These are phyloP conservation scores for Cymbopogon flexuosus DNA, from an alignment of 202 grass and related monocot genomes.

Conservation along the genomic window DNA sequence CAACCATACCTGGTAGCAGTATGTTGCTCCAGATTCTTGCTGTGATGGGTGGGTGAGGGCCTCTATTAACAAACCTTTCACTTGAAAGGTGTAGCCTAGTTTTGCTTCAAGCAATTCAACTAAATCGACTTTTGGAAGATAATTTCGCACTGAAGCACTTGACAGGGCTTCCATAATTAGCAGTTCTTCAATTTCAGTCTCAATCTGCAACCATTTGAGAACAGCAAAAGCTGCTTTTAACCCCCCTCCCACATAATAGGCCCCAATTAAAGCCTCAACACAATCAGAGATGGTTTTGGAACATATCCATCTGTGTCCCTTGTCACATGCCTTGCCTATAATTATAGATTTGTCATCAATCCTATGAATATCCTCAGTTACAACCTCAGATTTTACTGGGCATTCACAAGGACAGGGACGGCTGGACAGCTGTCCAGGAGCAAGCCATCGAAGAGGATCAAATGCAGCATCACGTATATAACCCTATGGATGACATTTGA, in stretches of 20 bases:
- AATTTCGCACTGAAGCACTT: conserved; percentile 53
- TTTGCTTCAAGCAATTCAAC: conserved; percentile 77
- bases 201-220: conserved; percentile 79
- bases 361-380: conserved; percentile 37
- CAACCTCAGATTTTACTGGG: conserved; percentile 34
- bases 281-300: conserved; percentile 96
- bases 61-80: conserved; percentile 74
- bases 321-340: conserved; percentile 83
- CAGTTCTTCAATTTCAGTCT: conserved; percentile 45
- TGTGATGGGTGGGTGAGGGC: conserved; percentile 79
- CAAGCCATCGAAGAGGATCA: conserved; percentile 85
- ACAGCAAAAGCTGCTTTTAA: conserved; percentile 57
- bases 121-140: conserved; percentile 46
- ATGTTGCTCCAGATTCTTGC: conserved; percentile 59
- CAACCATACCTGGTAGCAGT: conserved; percentile 64
- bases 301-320: conserved; percentile 91
- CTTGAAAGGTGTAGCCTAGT: conserved; percentile 55
- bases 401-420: conserved; percentile 63
- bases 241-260: conserved; percentile 80
- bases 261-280: conserved; percentile 83
- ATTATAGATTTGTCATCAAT: conserved; percentile 47
- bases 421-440: conserved; percentile 71
- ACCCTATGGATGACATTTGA: conserved; percentile 47
- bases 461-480: conserved; percentile 93
- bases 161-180: conserved; percentile 49